Conservation (phyloP, 2,329 filamentous ascomycete genomes). For the Pezicula neosporulosa region DNA sequence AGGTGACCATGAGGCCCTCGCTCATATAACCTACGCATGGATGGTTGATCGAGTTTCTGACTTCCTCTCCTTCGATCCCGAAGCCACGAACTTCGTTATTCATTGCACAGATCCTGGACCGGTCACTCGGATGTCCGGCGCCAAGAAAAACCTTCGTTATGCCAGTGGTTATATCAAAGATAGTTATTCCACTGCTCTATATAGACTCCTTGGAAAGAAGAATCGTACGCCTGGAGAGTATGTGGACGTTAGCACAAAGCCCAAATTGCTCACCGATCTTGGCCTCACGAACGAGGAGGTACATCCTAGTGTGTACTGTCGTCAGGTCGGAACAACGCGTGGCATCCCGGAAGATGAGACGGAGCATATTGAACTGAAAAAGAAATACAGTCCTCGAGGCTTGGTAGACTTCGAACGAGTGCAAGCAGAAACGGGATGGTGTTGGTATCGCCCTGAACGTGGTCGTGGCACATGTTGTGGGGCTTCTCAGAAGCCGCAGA, state of each 20-base stretch:
- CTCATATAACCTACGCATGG: slow-evolving; percentile 1
- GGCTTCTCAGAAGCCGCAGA: neutral
- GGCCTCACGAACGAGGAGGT: neutral
- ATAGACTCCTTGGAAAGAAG: neutral
- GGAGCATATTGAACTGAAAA: neutral
- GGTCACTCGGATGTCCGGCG: neutral
- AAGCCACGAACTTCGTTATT: neutral
- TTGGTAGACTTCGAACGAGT: neutral
- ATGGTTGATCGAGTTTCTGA: neutral
- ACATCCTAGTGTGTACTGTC: neutral
- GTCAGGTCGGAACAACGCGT: neutral
- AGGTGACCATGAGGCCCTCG: neutral
- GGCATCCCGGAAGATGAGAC: neutral
- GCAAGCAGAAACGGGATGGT: neutral
- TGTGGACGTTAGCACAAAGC: neutral
- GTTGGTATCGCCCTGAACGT: neutral
- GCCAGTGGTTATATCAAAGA: neutral
- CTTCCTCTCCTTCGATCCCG: neutral
- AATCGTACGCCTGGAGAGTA: neutral
- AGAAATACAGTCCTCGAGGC: neutral
- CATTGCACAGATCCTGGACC: neutral
- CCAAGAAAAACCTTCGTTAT: neutral
- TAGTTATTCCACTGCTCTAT: neutral
- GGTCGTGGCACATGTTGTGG: neutral
- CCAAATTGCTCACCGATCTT: neutral